Evolutionary conservation across 2,329 filamentous ascomycete species (phyloP).

Genomic region (Clarireedia homoeocarpa): DNA sequence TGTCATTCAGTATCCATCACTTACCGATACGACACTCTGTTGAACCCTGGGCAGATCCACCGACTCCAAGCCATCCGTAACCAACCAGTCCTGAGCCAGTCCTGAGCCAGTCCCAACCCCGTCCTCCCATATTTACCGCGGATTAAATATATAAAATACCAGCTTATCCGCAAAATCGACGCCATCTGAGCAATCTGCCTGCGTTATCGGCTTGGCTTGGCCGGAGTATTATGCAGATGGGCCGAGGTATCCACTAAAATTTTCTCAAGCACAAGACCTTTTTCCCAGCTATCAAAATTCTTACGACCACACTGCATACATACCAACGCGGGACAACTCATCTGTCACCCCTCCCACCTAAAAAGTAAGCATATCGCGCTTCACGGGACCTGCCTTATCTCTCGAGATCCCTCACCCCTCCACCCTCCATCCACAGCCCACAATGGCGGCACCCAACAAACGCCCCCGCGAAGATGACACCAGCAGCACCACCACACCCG

Average conservation of each 20-base stretch:
- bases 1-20: too few relatives aligned
- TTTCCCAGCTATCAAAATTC: not conserved
- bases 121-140: not conserved
- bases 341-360: too few relatives aligned
- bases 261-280: conserved; percentile 8
- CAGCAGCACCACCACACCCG: conserved; percentile 29
- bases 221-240: not conserved
- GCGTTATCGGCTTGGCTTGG: not conserved
- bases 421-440: conserved; percentile 5
- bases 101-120: too few relatives aligned
- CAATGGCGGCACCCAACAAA: conserved; percentile 53
- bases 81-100: too few relatives aligned
- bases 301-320: not conserved
- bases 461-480: conserved; percentile 41
- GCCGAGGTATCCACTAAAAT: conserved; percentile 5
- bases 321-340: not conserved
- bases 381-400: too few relatives aligned
- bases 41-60: too few relatives aligned
- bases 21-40: too few relatives aligned
- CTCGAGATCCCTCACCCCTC: not conserved
- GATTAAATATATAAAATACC: not conserved
- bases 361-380: too few relatives aligned
- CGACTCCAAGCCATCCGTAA: too few relatives aligned
- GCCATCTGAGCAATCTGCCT: not conserved
- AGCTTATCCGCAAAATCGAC: not conserved